A percentile compares a stretch with the other conserved stretches of the same genome.
Evolutionary conservation across 1,139 yeast genomes (phyloP).

Genomic region (Lodderomyces jiufengensis): DNA sequence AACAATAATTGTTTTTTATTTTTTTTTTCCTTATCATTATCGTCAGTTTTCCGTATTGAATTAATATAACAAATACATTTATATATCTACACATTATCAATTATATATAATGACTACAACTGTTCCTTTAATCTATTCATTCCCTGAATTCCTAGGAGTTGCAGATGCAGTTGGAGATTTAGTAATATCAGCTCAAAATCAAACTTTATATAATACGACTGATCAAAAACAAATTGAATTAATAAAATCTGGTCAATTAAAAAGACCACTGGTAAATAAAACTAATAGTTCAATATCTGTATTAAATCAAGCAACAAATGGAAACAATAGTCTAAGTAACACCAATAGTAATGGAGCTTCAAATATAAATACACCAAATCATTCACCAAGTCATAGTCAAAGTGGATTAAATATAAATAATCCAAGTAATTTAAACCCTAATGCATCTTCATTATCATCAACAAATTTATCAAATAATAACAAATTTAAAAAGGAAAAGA

Average conservation of each 20-base stretch:
- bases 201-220: slow-evolving; percentile 54
- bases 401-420: slow-evolving; percentile 11
- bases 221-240: slow-evolving; percentile 32
- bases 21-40: too few relatives aligned
- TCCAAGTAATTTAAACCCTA: not conserved
- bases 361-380: slow-evolving; percentile 9
- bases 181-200: slow-evolving; percentile 75
- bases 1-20: too few relatives aligned
- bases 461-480: slow-evolving; percentile 1
- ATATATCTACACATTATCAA: not conserved
- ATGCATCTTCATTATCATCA: not conserved
- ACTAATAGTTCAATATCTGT: slow-evolving; percentile 10
- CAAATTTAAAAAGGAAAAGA: slow-evolving; percentile 28
- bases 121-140: slow-evolving; percentile 87
- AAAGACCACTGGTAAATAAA: slow-evolving; percentile 17
- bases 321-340: not conserved
- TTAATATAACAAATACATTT: too few relatives aligned
- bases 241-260: slow-evolving; percentile 21
- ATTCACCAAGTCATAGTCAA: slow-evolving; percentile 13
- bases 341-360: slow-evolving; percentile 4
- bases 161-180: slow-evolving; percentile 95
- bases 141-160: slow-evolving; percentile 83
- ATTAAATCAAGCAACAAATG: not conserved
- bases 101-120: slow-evolving; percentile 69
- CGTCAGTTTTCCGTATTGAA: too few relatives aligned